Conservation (phyloP, 768 basidiomycete genomes). For the Lactifluus volemus region DNA sequence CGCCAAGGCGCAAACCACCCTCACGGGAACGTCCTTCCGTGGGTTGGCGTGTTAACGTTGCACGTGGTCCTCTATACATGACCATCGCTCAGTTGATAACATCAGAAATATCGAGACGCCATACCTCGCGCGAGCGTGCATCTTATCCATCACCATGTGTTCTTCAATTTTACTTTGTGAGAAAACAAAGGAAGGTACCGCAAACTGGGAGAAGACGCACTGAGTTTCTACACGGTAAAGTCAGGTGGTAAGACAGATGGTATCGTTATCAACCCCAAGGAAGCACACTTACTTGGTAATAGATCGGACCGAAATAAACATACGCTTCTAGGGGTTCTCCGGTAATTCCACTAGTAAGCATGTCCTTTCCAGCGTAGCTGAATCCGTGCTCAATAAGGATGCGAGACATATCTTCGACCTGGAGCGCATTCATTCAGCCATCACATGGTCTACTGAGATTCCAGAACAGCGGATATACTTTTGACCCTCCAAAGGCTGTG, state of each 20-base stretch:
- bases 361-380: conserved; percentile 98
- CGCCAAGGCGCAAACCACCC: conserved; percentile 92
- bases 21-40: conserved; percentile 98
- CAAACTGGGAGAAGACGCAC: conserved; percentile 40
- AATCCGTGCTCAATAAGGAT: conserved; percentile 94
- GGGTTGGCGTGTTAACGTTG: conserved; percentile 93
- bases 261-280: not conserved
- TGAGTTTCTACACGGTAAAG: conserved; percentile 65
- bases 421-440: not conserved
- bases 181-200: not conserved
- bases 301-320: conserved; percentile 97
- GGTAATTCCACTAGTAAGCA: conserved; percentile 96
- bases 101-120: conserved; percentile 15
- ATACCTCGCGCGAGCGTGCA: conserved; percentile 96
- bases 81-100: not conserved
- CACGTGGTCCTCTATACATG: conserved; percentile 74
- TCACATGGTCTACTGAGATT: not conserved
- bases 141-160: conserved; percentile 99
- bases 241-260: not conserved
- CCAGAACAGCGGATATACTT: conserved; percentile 40
- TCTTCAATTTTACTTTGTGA: conserved; percentile 34
- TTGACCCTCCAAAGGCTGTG: conserved; percentile 96
- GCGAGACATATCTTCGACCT: conserved; percentile 98
- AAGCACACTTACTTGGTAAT: conserved; percentile 71
- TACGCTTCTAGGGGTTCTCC: conserved; percentile 95